Percentiles rank a stretch among this genome's conserved stretches.
phyloP scores from a whole-genome alignment of 1,284 basidiomycete species.

The Porogramme epimiltina region DNA sequence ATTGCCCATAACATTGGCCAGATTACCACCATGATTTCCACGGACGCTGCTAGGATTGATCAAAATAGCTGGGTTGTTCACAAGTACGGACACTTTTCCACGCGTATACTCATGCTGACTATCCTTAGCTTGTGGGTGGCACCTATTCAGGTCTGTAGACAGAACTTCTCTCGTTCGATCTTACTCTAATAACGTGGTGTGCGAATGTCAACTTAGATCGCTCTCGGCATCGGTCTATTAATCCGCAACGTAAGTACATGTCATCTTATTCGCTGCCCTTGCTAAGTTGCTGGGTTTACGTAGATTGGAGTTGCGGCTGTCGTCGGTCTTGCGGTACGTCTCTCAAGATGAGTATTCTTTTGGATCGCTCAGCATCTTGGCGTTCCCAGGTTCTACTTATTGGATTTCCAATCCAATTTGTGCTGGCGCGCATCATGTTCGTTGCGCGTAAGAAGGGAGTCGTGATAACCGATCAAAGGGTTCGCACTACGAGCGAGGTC shows the following conservation, averaged over 20 bases:
- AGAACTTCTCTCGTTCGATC: not conserved
- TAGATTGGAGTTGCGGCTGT: constrained; percentile 71
- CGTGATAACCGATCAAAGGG: constrained; percentile 71
- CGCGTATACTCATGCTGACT: constrained; percentile 9
- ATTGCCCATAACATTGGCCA: constrained; percentile 63
- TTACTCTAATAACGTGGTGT: no score
- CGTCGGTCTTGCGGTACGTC: constrained; percentile 70
- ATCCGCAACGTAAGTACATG: constrained; percentile 60
- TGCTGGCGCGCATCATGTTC: constrained; percentile 69
- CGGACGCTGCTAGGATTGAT: constrained; percentile 61
- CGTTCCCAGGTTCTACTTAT: constrained; percentile 59
- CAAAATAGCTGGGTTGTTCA: constrained; percentile 48
- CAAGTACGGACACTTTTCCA: constrained; percentile 41
- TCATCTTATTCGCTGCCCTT: no score
- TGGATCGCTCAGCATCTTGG: no score
- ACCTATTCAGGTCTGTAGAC: constrained; percentile 48
- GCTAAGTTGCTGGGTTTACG: no score
- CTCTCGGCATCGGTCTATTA: constrained; percentile 65
- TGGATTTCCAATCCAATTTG: constrained; percentile 63
- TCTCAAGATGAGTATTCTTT: no score
- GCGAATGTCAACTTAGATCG: no score
- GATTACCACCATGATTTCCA: constrained; percentile 72
- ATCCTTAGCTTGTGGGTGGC: constrained; percentile 52
- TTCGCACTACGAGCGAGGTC: constrained; percentile 66
- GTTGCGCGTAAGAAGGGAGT: constrained; percentile 65